phyloP scores from a whole-genome alignment of 768 basidiomycete species.

The Peribolospora kevripleyi region DNA sequence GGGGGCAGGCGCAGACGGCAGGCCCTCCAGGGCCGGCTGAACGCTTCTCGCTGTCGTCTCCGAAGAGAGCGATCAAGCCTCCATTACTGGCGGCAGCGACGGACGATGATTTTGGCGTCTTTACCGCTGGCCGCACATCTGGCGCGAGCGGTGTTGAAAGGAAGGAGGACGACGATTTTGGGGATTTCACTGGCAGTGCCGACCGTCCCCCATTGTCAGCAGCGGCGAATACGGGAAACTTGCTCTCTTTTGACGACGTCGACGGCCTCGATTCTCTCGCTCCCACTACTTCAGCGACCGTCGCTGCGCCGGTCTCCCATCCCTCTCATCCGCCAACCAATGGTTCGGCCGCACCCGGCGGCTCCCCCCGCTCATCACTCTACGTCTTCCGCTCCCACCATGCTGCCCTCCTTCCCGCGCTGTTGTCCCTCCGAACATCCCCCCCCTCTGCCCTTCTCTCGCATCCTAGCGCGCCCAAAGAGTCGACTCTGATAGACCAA shows the following conservation, averaged over 20 bases:
- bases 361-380: constrained; percentile 2
- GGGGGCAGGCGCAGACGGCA: constrained; percentile 15
- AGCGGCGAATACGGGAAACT: constrained; percentile 6
- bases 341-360: neutral
- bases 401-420: constrained; percentile 19
- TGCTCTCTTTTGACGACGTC: constrained; percentile 20
- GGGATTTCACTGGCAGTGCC: constrained; percentile 14
- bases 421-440: constrained; percentile 27
- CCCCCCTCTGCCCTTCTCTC: constrained; percentile 40
- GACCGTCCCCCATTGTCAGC: neutral
- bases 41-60: neutral
- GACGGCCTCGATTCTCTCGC: constrained; percentile 1
- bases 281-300: neutral
- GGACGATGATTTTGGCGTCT: constrained; percentile 79
- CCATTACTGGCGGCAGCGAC: constrained; percentile 3
- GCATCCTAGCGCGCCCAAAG: constrained; percentile 3
- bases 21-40: no score
- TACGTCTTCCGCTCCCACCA: constrained; percentile 15
- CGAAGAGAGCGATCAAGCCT: neutral
- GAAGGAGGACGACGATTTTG: constrained; percentile 18
- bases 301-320: neutral
- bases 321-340: neutral
- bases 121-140: constrained; percentile 27
- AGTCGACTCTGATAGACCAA: constrained; percentile 9
- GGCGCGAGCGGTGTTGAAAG: constrained; percentile 5